Evolutionary conservation across 768 basidiomycete species (phyloP), one percentile per base, ranked within the genome.

Genomic region (Boletus fagicola): DNA sequence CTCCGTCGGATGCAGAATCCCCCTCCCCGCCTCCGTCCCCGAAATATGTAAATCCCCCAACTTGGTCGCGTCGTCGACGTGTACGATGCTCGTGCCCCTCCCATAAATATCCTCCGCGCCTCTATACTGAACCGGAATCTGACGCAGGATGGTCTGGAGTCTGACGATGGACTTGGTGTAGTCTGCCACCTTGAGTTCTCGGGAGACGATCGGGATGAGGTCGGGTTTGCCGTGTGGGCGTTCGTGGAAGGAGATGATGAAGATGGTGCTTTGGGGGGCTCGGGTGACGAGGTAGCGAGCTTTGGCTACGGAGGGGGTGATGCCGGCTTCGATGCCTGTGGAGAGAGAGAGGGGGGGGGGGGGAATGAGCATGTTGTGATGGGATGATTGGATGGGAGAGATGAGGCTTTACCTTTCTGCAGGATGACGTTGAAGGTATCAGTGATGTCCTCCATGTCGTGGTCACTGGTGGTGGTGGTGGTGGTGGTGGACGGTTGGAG

Each of bases 101-200:
- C 85, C 85, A 61, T 92, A 92, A 52, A 91, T 85, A 65, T 92
- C 89, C 69, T 87, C 75, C 45, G 80, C 83, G 2, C 85, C 86
- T 0, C 80, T 79, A 33, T 68, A 62, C 45, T 69, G 68, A 9
- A 31, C 11, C 3, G 65, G 68, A 40, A 30, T 84, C 81, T 1
- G 63, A 47, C 65, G 84, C 83, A 92, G 71, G 69, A 91, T 86
- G 5, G 22, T 45, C 38, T 85, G 74, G 33, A 92, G 77, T 65
- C 86, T 15, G 20, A 26, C 11, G 24, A 66, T 47, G 3, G 39
- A n/a, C 0, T 35, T 22, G 24, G 13, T 11, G 35, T 66, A 44
- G 12, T 65, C 63, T 1, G 47, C 52, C 10, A 68, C 31, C 13
- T 38, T 73, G 70, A 91, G 88, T 13, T 36, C 53, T 0, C 22